Percentiles rank a stretch among this genome's conserved stretches.
Conservation (phyloP, 2,329 filamentous ascomycete species). For the Cryphonectria parasitica region DNA sequence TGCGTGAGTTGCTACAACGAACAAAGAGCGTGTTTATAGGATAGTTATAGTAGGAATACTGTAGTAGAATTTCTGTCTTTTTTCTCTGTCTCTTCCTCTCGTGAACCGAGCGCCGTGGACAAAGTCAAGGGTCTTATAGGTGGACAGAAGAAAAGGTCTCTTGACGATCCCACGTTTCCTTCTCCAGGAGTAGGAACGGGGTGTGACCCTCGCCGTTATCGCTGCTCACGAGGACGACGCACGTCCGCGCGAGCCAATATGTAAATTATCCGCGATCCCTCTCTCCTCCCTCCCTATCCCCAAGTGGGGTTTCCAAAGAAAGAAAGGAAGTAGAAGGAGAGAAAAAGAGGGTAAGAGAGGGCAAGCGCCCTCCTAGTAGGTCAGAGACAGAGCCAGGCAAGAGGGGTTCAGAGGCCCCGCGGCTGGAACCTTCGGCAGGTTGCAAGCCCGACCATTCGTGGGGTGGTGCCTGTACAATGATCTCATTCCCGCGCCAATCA, state of each 20-base stretch:
- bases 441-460: conserved; percentile 16
- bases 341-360: neutral
- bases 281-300: neutral
- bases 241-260: neutral
- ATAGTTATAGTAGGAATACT: neutral
- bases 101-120: neutral
- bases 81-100: neutral
- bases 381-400: neutral
- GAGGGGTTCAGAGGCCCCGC: conserved; percentile 11
- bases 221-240: conserved; percentile 4
- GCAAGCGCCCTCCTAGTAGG: conserved; percentile 2
- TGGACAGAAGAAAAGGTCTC: neutral
- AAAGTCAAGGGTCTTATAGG: conserved; percentile 8
- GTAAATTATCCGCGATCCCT: conserved; percentile 8
- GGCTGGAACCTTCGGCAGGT: conserved; percentile 16
- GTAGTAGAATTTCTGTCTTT: neutral
- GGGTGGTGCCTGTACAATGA: conserved; percentile 18
- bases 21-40: neutral
- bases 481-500: conserved; percentile 26
- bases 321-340: too few relatives aligned
- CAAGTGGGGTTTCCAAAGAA: neutral
- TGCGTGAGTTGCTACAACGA: neutral
- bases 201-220: conserved; percentile 12
- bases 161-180: conserved; percentile 8
- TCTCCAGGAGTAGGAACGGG: neutral